A percentile compares a stretch with the other conserved stretches of the same genome.
Evolutionary conservation across 2,329 filamentous ascomycete genomes (phyloP).

Genomic region (Penicillium digitatum): DNA sequence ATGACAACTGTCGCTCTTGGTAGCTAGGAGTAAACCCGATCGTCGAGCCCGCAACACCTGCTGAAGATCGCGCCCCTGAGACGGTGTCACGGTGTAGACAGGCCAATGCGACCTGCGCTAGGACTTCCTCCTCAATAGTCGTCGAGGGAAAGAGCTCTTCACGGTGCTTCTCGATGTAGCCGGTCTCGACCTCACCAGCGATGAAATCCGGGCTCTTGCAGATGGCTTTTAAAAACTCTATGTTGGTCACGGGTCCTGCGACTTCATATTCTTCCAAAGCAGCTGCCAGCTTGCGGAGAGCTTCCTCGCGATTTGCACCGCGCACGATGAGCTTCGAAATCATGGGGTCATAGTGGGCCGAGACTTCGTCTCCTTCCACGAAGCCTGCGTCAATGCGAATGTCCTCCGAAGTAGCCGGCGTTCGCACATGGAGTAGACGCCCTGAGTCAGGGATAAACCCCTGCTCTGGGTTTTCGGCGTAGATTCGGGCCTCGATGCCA

Average conservation of each 20-base stretch:
- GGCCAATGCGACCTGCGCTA: conserved; percentile 81
- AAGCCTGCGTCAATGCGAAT: conserved; percentile 93
- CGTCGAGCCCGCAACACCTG: conserved; percentile 30
- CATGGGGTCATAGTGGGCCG: conserved; percentile 96
- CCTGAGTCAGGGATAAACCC: conserved; percentile 95
- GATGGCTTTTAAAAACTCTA: conserved; percentile 89
- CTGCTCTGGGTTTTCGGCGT: conserved; percentile 87
- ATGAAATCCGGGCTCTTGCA: conserved; percentile 80
- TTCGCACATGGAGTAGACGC: conserved; percentile 74
- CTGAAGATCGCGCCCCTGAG: conserved; percentile 22
- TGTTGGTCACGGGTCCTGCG: conserved; percentile 88
- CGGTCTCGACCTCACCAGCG: conserved; percentile 84
- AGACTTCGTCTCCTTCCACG: conserved; percentile 83
- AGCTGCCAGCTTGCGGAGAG: conserved; percentile 74
- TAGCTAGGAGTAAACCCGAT: conserved; percentile 61
- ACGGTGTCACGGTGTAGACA: conserved; percentile 54
- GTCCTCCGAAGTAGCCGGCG: conserved; percentile 64
- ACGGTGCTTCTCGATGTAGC: conserved; percentile 87
- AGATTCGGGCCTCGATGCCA: conserved; percentile 93
- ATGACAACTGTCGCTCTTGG: conserved; percentile 60
- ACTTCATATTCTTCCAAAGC: conserved; percentile 88
- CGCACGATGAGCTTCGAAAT: conserved; percentile 95
- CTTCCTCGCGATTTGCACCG: conserved; percentile 70
- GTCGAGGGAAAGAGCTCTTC: conserved; percentile 69
- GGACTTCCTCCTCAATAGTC: conserved; percentile 65